Evolutionary conservation across 176 grass and related monocot species (phyloP).

Genomic region (Pontederia crassipes): DNA sequence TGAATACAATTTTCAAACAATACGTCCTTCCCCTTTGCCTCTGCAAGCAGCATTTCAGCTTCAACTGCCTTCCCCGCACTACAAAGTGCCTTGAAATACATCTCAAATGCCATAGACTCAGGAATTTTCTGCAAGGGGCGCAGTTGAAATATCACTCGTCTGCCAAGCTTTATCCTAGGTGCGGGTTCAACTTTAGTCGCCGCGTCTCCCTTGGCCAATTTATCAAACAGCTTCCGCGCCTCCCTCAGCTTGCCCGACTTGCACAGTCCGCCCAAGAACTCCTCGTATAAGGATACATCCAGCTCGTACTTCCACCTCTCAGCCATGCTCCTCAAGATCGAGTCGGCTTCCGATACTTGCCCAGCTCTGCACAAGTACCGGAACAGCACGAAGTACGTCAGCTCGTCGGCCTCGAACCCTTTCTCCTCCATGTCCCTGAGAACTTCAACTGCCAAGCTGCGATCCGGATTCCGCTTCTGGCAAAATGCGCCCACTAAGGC

Average conservation of each 20-base stretch:
- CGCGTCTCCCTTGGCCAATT: conserved; percentile 1
- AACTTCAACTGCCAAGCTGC: not conserved
- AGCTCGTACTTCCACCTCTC: conserved; percentile 1
- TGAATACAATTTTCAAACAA: not conserved
- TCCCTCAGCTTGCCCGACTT: conserved; percentile 14
- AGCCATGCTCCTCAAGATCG: conserved; percentile 3
- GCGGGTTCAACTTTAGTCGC: not conserved
- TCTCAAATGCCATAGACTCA: conserved; percentile 2
- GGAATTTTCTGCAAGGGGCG: not conserved
- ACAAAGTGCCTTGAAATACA: conserved; percentile 11
- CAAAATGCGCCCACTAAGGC: conserved; percentile 17
- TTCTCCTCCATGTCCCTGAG: conserved; percentile 23
- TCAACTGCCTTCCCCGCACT: conserved; percentile 6
- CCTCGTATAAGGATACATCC: conserved; percentile 1
- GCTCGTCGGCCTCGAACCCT: conserved; percentile 17
- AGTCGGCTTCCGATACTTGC: conserved; percentile 10
- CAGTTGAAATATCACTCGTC: conserved; percentile 14
- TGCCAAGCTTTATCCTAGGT: conserved; percentile 1
- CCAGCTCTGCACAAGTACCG: conserved; percentile 12
- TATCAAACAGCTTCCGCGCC: conserved; percentile 18
- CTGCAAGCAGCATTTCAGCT: conserved; percentile 9
- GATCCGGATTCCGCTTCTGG: conserved; percentile 2
- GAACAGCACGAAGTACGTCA: conserved; percentile 12
- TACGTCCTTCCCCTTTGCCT: not conserved
- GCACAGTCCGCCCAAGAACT: conserved; percentile 7